A percentile compares a stretch with the other conserved stretches of the same genome.
Conservation (phyloP, 208 protist species). For the Crithidia sp. region DNA sequence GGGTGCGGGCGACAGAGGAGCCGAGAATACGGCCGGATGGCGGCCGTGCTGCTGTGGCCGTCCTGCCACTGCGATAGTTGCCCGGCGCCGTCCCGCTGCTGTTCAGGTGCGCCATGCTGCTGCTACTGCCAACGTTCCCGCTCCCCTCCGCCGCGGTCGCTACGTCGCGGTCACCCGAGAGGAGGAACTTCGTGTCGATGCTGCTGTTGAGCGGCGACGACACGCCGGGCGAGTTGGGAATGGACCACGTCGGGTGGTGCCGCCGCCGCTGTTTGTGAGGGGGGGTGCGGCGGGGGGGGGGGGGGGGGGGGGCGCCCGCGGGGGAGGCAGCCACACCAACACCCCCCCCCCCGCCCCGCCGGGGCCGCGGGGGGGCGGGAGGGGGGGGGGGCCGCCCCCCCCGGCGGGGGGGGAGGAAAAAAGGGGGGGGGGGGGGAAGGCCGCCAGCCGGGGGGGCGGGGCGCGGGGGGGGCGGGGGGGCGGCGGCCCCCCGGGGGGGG, state of each 20-base stretch:
- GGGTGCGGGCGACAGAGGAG: constrained; percentile 7
- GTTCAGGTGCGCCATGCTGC: background rate
- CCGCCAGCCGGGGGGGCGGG: too few relatives aligned
- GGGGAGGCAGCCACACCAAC: too few relatives aligned
- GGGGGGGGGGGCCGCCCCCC: too few relatives aligned
- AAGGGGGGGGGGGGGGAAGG: too few relatives aligned
- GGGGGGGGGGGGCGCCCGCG: too few relatives aligned
- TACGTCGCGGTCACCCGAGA: constrained; percentile 18
- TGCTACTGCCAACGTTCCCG: background rate
- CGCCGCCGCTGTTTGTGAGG: background rate
- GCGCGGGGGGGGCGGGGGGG: too few relatives aligned
- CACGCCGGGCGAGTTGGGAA: constrained; percentile 21
- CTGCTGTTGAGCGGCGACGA: constrained; percentile 31
- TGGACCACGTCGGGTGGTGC: constrained; percentile 14
- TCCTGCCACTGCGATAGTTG: constrained; percentile 4
- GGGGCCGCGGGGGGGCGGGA: too few relatives aligned
- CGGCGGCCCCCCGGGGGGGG: too few relatives aligned
- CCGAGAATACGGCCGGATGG: constrained; percentile 19
- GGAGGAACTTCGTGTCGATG: constrained; percentile 15
- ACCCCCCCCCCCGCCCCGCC: too few relatives aligned
- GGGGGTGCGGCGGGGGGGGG: too few relatives aligned
- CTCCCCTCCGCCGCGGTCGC: background rate
- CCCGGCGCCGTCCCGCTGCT: background rate
- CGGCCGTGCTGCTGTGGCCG: constrained; percentile 4
- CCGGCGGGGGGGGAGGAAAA: too few relatives aligned